Evolutionary conservation across 2,329 filamentous ascomycete genomes (phyloP), one percentile per base, ranked within the genome.

Genomic region (Penicillium oxalicum): DNA sequence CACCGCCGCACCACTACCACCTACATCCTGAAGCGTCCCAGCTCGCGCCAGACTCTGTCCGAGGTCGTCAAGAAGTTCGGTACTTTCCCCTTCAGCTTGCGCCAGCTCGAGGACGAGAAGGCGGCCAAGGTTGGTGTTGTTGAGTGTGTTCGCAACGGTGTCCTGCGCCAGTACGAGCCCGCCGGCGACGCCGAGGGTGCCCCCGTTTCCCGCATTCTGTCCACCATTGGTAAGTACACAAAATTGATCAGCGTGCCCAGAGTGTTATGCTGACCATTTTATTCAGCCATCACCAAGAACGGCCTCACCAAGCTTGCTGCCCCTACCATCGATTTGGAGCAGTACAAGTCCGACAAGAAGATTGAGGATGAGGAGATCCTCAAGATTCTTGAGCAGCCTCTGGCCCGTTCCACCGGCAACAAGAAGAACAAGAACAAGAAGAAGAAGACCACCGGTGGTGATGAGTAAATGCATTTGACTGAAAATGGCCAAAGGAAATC

Each of bases 61-160:
- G 93, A 97, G 75, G 86, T 95, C 53, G 86, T 94, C 70, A 94
- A 91, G 83, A 96, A 91, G 77, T 98, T 97, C 67, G 91, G 91
- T 58, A 89, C 83, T 54, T 98, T 98, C 80, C 93, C 93, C 62
- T 98, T 98, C 82, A 95, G 88, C 74, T 79, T 97, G 77, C 83
- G 93, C 67, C 93, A 98, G 77, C 82, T 98, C 54, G 91, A 96
- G 55, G 91, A 97, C 64, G 93, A 98, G 81, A 86, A 91, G 66
- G 84, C 91, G 58, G 93, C 89, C 51, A 87, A 97, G 86, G 86
- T 93, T 74, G 93, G 93, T 66, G 87, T 97, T 50, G 87, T 97
- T 50, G 93, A 98, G 76, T 96, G 91, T 72, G 91, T 97, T 48
- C 87, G 93, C 63, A 84, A 86, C 64, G 90, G 90, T 65, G 88